Evolutionary conservation across 2,329 filamentous ascomycete species (phyloP).

Genomic region (Fusarium staphyleae): DNA sequence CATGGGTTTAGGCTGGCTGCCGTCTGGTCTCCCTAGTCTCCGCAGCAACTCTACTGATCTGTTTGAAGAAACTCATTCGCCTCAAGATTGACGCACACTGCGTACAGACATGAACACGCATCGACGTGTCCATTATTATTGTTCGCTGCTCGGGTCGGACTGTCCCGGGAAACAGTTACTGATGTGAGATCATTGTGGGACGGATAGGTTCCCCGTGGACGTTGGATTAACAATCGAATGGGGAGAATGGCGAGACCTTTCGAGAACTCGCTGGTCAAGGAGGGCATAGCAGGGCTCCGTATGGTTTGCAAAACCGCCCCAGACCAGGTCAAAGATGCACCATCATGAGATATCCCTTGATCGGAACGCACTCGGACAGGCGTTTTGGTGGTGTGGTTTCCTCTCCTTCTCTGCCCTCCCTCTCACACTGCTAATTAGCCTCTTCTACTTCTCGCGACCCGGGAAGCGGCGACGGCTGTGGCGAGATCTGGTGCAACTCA

Average conservation of each 20-base stretch:
- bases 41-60: slow-evolving; percentile 1
- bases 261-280: slow-evolving; percentile 12
- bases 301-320: slow-evolving; percentile 1
- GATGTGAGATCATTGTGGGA: slow-evolving; percentile 33
- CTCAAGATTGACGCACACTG: no score
- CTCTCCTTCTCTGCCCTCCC: slow-evolving; percentile 10
- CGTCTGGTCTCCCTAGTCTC: background rate
- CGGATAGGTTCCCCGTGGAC: slow-evolving; percentile 20
- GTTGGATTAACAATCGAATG: slow-evolving; percentile 31
- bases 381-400: slow-evolving; percentile 10
- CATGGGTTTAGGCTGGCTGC: background rate
- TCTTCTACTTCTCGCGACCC: slow-evolving; percentile 1
- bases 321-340: slow-evolving; percentile 10
- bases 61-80: no score
- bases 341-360: background rate
- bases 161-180: slow-evolving; percentile 12
- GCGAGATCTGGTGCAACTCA: slow-evolving; percentile 10
- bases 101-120: background rate
- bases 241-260: slow-evolving; percentile 38
- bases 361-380: slow-evolving; percentile 5
- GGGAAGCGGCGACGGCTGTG: slow-evolving; percentile 6
- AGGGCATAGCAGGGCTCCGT: slow-evolving; percentile 15
- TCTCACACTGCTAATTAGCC: background rate
- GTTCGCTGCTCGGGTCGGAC: slow-evolving; percentile 19
- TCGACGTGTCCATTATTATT: slow-evolving; percentile 2